Evolutionary conservation across 768 basidiomycete genomes (phyloP), one percentile per base, ranked within the genome.

Genomic region (Suillus sp.): DNA sequence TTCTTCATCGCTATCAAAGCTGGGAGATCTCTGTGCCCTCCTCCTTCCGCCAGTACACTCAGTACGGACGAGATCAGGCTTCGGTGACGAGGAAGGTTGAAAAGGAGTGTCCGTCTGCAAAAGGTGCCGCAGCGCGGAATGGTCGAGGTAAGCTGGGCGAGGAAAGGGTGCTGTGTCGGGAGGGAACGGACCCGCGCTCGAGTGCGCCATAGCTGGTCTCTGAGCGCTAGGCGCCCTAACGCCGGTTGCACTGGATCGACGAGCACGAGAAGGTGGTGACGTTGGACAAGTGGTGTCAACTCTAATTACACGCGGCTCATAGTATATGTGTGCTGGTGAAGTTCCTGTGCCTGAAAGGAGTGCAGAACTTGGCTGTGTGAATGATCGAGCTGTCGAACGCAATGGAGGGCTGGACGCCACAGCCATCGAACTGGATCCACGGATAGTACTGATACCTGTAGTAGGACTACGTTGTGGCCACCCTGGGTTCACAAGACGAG

Each of bases 261-360:
- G 84, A n/a, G 79, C 68, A 61, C 82, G 84, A 8, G 78, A 72
- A 37, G 84, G 79, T 9, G 84, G 78, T 1, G 79, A 60, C 4
- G 85, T 78, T 9, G 80, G 72, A 68, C 84, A 85, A 32, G 79
- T 72, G 25, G 80, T 75, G 60, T 81, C 80, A 20, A 81, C 84
- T 59, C 90, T 88, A 51, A 93, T 82, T 62, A 93, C 81, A 55
- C 91, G 85, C 48, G 91, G 91, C 68, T 90, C 87, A 67, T 88
- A 63, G 73, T 72, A 59, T 70, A 71, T 61, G 73, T 69, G 62
- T 67, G 79, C 61, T 73, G 73, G 47, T 51, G 68, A 25, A 50
- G 71, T 71, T 59, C 74, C 66, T 61, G 78, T 73, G n/a, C 72
- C 71, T 43, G 74, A 73, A 62, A 74, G 64, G 35, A 62, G 68